phyloP scores from a whole-genome alignment of 768 basidiomycete genomes.

The Tubosaeta sp. region DNA sequence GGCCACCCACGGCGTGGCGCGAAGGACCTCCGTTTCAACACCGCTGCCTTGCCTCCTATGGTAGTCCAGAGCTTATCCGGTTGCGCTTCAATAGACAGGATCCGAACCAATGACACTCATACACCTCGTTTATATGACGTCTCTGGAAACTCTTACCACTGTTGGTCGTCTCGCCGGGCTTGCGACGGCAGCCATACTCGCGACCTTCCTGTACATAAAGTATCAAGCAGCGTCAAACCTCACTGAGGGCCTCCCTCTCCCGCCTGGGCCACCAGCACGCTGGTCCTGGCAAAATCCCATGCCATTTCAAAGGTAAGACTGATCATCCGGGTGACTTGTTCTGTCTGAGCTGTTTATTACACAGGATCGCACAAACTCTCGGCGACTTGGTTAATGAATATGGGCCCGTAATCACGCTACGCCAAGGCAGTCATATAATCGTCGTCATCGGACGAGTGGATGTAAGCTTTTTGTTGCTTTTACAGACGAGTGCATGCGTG shows the following conservation, averaged over 20 bases:
- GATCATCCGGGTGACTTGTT: not conserved
- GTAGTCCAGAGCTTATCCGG: no score
- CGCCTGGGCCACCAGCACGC: slow-evolving; percentile 21
- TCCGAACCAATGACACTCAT: no score
- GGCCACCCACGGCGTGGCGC: no score
- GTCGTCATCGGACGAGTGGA: slow-evolving; percentile 20
- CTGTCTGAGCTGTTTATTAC: not conserved
- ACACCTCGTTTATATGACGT: no score
- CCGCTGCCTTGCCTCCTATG: no score
- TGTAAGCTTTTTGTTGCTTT: slow-evolving; percentile 4
- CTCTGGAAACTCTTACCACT: no score
- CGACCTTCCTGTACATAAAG: not conserved
- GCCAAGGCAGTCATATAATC: slow-evolving; percentile 37
- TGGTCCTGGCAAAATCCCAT: slow-evolving; percentile 23
- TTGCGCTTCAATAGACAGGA: no score
- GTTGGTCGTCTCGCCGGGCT: no score
- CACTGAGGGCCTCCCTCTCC: slow-evolving; percentile 15
- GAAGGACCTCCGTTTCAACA: no score
- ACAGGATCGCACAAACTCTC: slow-evolving; percentile 28
- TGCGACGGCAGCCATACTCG: not conserved
- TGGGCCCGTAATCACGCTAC: slow-evolving; percentile 52
- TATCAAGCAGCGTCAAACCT: not conserved
- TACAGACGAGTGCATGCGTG: not conserved
- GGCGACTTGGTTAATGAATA: slow-evolving; percentile 52
- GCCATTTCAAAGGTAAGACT: slow-evolving; percentile 17